phyloP scores from a whole-genome alignment of 2,329 filamentous ascomycete genomes.

The Triangularia verruculosa region DNA sequence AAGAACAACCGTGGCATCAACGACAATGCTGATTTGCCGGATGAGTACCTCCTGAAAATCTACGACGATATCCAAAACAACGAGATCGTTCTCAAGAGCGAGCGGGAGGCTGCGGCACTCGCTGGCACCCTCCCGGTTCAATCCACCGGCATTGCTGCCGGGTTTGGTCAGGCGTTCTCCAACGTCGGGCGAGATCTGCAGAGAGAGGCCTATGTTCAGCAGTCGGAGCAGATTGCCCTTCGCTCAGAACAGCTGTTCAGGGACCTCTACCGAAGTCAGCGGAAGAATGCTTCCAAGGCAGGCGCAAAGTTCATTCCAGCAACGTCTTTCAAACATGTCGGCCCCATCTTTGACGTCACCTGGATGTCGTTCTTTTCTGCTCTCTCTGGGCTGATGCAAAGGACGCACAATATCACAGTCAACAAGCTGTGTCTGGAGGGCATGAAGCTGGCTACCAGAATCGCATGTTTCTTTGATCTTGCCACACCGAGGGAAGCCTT shows the following conservation, averaged over 20 bases:
- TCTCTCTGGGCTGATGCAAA: slow-evolving; percentile 88
- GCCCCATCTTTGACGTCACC: slow-evolving; percentile 96
- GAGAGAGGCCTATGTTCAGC: slow-evolving; percentile 88
- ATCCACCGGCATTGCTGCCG: slow-evolving; percentile 69
- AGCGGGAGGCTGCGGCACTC: slow-evolving; percentile 84
- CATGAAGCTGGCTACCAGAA: slow-evolving; percentile 88
- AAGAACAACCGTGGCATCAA: slow-evolving; percentile 99
- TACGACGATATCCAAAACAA: slow-evolving; percentile 89
- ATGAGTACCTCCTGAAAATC: slow-evolving; percentile 85
- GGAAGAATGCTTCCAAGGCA: slow-evolving; percentile 69
- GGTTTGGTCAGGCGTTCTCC: slow-evolving; percentile 83
- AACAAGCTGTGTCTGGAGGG: slow-evolving; percentile 93
- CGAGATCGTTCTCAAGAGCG: slow-evolving; percentile 92
- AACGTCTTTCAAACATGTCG: slow-evolving; percentile 90
- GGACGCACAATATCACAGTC: slow-evolving; percentile 87
- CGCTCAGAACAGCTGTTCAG: slow-evolving; percentile 84
- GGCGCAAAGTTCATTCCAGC: slow-evolving; percentile 81
- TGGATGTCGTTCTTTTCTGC: slow-evolving; percentile 99
- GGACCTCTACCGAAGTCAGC: slow-evolving; percentile 84
- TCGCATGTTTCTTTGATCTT: slow-evolving; percentile 89
- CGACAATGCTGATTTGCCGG: slow-evolving; percentile 86
- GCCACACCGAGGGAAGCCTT: slow-evolving; percentile 94
- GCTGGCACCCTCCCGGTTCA: slow-evolving; percentile 62
- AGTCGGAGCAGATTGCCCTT: slow-evolving; percentile 84
- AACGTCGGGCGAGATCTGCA: slow-evolving; percentile 90